Conservation (phyloP, 768 basidiomycete genomes). For the Lactarius hengduanensis region DNA sequence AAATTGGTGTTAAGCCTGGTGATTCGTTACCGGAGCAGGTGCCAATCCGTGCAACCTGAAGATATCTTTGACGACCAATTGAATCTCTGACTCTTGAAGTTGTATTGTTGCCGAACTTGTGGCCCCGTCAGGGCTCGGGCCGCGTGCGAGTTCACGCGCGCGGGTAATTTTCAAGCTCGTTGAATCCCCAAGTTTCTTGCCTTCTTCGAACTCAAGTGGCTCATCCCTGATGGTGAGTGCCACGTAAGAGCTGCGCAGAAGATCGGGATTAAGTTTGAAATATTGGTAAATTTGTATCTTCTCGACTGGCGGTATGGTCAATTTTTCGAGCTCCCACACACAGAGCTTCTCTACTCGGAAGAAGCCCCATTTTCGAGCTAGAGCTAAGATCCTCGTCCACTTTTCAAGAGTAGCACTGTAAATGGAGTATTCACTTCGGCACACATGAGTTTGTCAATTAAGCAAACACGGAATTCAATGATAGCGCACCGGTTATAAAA, state of each 20-base stretch:
- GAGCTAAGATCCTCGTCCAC: conserved; percentile 54
- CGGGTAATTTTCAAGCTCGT: conserved; percentile 50
- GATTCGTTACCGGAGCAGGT: not conserved
- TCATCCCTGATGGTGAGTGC: conserved; percentile 49
- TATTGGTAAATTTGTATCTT: conserved; percentile 57
- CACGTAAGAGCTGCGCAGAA: conserved; percentile 53
- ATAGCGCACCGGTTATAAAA: conserved; percentile 37
- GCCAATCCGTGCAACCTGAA: not conserved
- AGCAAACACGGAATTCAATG: conserved; percentile 30
- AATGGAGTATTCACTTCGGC: conserved; percentile 50
- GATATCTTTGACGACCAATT: not conserved
- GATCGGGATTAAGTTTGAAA: conserved; percentile 45
- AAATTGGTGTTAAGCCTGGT: not conserved
- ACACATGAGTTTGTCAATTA: conserved; percentile 25
- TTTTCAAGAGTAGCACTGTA: conserved; percentile 49
- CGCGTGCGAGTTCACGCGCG: conserved; percentile 46
- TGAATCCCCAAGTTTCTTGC: conserved; percentile 46
- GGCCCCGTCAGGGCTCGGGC: not conserved
- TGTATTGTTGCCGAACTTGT: not conserved
- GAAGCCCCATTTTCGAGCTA: conserved; percentile 58
- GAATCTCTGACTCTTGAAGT: conserved; percentile 3
- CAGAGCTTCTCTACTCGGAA: conserved; percentile 49
- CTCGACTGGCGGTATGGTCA: conserved; percentile 46
- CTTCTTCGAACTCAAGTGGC: conserved; percentile 54
- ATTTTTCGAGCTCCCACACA: conserved; percentile 50